phyloP scores from a whole-genome alignment of 192 early-diverging fungal species.

The Coemansia sp. region DNA sequence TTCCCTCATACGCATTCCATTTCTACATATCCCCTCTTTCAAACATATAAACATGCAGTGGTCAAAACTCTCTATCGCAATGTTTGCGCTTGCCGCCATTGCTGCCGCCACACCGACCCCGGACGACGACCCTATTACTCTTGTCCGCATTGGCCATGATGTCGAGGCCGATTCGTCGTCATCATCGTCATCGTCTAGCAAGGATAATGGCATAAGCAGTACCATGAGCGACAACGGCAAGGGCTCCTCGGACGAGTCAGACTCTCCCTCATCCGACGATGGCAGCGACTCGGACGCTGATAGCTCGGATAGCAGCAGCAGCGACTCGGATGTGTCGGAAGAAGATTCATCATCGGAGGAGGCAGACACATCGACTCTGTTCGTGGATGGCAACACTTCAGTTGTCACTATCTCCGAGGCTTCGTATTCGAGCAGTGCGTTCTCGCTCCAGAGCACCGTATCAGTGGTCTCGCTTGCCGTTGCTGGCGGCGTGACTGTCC shows the following conservation, averaged over 20 bases:
- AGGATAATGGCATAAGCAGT: not conserved
- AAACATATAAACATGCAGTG: slow-evolving; percentile 25
- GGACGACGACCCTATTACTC: not conserved
- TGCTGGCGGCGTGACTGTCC: slow-evolving; percentile 23
- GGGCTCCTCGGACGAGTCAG: no score
- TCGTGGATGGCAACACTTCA: slow-evolving; percentile 19
- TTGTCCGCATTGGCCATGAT: slow-evolving; percentile 20
- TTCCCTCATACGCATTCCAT: not conserved
- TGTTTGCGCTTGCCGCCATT: slow-evolving; percentile 18
- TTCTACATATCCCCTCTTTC: not conserved
- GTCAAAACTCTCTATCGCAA: slow-evolving; percentile 20
- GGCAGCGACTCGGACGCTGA: not conserved
- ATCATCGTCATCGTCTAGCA: not conserved
- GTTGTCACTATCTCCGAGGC: slow-evolving; percentile 3
- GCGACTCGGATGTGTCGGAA: not conserved
- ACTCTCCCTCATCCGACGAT: no score
- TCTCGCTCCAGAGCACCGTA: slow-evolving; percentile 2
- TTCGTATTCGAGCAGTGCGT: not conserved
- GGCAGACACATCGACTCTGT: slow-evolving; percentile 14
- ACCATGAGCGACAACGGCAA: not conserved
- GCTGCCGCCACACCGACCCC: slow-evolving; percentile 11
- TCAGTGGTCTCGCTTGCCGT: slow-evolving; percentile 22
- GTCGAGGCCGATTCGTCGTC: slow-evolving; percentile 1
- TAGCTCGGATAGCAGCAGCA: not conserved
- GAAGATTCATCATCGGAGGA: not conserved